These are phyloP conservation scores for Prunus campanulata DNA, from an alignment of 306 rosid genomes.

Conservation along the genomic window DNA sequence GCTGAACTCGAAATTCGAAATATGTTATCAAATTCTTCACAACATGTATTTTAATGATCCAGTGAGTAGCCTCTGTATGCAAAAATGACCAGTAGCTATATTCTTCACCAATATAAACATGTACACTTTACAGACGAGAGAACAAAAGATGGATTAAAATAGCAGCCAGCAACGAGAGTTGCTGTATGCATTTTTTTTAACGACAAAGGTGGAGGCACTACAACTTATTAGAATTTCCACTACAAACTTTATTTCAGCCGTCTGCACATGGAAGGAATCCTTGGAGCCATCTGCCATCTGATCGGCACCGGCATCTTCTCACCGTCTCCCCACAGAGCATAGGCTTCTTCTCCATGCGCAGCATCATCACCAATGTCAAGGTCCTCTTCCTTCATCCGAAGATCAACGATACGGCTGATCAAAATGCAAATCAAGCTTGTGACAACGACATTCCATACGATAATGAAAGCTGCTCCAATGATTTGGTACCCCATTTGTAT, in stretches of 20 bases:
- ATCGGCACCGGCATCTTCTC: conserved; percentile 34
- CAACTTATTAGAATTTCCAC: background rate
- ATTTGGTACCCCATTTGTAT: conserved; percentile 50
- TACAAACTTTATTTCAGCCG: background rate
- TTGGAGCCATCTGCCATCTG: conserved; percentile 28
- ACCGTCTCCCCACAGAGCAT: conserved; percentile 82
- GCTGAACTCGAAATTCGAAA: no score
- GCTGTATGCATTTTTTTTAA: background rate
- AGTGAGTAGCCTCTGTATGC: background rate
- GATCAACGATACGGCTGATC: conserved; percentile 37
- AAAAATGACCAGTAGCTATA: background rate
- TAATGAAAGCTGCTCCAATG: conserved; percentile 51
- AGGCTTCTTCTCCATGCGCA: conserved; percentile 73
- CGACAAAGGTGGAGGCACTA: background rate
- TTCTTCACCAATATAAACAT: background rate
- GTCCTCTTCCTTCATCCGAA: conserved; percentile 68
- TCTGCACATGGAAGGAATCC: conserved; percentile 35
- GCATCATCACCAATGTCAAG: conserved; percentile 72
- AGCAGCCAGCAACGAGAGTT: conserved; percentile 8
- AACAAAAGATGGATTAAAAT: background rate
- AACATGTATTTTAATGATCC: background rate
- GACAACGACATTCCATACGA: conserved; percentile 50
- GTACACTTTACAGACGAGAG: background rate
- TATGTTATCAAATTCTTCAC: no score
- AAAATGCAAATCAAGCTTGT: conserved; percentile 57